phyloP scores from a whole-genome alignment of 768 basidiomycete species.

The Peribolospora baueri region DNA sequence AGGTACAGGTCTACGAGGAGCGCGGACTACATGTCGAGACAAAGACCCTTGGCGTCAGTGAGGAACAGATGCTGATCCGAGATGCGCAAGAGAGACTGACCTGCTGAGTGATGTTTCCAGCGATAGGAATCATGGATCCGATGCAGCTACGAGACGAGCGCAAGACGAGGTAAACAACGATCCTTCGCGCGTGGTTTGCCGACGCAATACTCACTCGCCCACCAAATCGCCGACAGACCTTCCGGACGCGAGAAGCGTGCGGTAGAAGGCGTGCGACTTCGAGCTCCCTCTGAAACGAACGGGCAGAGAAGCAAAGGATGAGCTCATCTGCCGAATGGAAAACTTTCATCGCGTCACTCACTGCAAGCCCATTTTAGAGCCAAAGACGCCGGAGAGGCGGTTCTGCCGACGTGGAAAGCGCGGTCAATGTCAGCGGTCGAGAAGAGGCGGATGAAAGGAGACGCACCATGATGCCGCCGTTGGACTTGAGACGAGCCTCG shows the following conservation, averaged over 20 bases:
- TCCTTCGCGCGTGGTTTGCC: background rate
- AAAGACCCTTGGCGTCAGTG: background rate
- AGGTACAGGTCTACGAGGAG: constrained; percentile 5
- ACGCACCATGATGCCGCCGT: background rate
- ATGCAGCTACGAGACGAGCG: background rate
- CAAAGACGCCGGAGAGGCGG: background rate
- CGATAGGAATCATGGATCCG: background rate
- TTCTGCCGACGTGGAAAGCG: background rate
- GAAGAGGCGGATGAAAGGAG: background rate
- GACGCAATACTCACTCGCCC: background rate
- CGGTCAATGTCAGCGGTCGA: background rate
- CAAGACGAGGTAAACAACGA: no score
- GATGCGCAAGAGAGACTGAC: background rate
- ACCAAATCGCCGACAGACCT: background rate
- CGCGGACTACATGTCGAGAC: background rate
- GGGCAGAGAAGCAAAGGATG: background rate
- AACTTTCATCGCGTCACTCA: background rate
- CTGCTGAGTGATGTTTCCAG: background rate
- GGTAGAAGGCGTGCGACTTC: background rate
- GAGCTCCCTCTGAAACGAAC: background rate
- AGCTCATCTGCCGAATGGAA: no score
- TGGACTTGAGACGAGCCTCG: background rate
- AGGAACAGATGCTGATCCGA: constrained; percentile 1
- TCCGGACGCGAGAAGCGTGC: background rate
- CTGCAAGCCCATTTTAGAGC: background rate